Evolutionary conservation across 306 rosid genomes (phyloP), one percentile per base, ranked within the genome.

Genomic region (Malus sieversii): DNA sequence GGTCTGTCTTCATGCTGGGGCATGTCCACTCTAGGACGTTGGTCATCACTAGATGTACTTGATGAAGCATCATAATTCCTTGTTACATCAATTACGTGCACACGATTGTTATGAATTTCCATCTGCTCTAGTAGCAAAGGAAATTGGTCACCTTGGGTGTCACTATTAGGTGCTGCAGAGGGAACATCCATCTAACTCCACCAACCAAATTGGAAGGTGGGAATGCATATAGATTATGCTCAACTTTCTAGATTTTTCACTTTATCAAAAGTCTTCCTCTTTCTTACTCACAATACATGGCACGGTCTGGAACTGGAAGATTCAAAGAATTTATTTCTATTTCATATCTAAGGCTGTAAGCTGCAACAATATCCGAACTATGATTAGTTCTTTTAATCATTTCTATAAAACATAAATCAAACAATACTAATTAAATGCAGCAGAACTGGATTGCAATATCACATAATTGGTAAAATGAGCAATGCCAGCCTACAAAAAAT

Each of bases 121-220:
- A 76, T 72, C 80, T 35, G 85, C 82, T 88, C 96, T 84, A 80
- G 87, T 78, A 88, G 84, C 90, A 90, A 86, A 78, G 93, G 96
- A 78, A 79, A 78, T 70, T 68, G 84, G 66, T 90, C 93, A 58
- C 82, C 85, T 84, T 75, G 86, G 44, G 75, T 27, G 53, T 83
- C 80, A 30, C 70, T 83, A 82, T 74, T 81, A 76, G 80, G 72
- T 80, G 77, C 90, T 69, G 38, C 71, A 75, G 84, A 83, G 82
- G 84, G 76, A 83, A 74, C 91, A 82, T 90, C 96, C 96, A 88
- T 90, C 83, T 90, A 88, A 78, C 78, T 78, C 78, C 76, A 63
- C 66, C 73, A 78, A 63, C 82, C 83, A 72, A 79, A 76, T 76
- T 52, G 74, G 63, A 86, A 68, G 73, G 72, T 55, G n/a, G 78